A percentile compares a stretch with the other conserved stretches of the same genome.
Evolutionary conservation across 2,329 filamentous ascomycete species (phyloP).

Genomic region (Fusarium chuoi): DNA sequence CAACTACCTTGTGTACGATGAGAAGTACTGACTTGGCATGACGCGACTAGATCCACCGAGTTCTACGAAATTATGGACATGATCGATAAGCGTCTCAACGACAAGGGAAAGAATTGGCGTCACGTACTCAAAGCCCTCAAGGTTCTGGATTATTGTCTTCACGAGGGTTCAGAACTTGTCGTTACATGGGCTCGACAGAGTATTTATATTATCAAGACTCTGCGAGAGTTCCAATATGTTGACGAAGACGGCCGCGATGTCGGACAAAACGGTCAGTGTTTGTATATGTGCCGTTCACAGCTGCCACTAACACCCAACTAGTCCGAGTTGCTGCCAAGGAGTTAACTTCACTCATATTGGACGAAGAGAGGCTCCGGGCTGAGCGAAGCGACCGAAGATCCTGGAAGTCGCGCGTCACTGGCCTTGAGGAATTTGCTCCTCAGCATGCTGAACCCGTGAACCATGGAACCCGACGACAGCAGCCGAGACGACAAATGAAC

Average conservation of each 20-base stretch:
- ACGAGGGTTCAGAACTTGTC: slow-evolving; percentile 95
- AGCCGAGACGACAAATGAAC: slow-evolving; percentile 61
- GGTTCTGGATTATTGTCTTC: slow-evolving; percentile 96
- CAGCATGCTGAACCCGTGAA: slow-evolving; percentile 52
- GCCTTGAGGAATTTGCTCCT: slow-evolving; percentile 82
- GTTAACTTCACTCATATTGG: slow-evolving; percentile 87
- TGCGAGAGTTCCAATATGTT: slow-evolving; percentile 95
- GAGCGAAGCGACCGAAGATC: slow-evolving; percentile 92
- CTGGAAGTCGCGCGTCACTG: slow-evolving; percentile 96
- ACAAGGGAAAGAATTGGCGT: slow-evolving; percentile 99
- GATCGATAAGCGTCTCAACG: slow-evolving; percentile 97
- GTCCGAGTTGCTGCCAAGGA: slow-evolving; percentile 97
- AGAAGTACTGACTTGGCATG: slow-evolving; percentile 32
- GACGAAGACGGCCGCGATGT: slow-evolving; percentile 97
- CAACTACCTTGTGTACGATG: background rate
- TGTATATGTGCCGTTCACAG: background rate
- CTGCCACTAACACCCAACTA: slow-evolving; percentile 52
- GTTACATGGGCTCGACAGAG: slow-evolving; percentile 99
- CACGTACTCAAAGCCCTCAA: slow-evolving; percentile 98
- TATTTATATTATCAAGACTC: slow-evolving; percentile 97
- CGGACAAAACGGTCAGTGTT: slow-evolving; percentile 86
- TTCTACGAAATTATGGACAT: slow-evolving; percentile 99
- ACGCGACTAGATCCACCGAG: slow-evolving; percentile 78
- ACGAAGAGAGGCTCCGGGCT: slow-evolving; percentile 90
- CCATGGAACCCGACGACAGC: slow-evolving; percentile 51